Conservation (phyloP, 257 asterid species). For the Perilla frutescens region DNA sequence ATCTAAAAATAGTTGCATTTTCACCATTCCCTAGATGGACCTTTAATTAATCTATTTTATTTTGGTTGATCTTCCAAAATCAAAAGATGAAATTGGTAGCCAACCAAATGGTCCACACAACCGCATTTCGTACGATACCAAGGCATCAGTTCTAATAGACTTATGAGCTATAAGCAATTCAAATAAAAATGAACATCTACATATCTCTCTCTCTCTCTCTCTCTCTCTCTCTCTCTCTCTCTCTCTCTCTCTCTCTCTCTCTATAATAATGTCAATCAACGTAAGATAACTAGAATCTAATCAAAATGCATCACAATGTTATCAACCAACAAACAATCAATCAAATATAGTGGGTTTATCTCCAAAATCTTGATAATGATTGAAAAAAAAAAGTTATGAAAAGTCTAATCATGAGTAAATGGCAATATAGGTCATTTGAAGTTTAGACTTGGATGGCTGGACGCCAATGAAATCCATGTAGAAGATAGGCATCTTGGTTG, state of each 20-base stretch:
- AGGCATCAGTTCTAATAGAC: too few species aligned
- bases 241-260: too few species aligned
- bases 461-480: too few species aligned
- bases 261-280: too few species aligned
- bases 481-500: too few species aligned
- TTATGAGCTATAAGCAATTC: too few species aligned
- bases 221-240: too few species aligned
- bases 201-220: too few species aligned
- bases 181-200: too few species aligned
- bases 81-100: conserved; percentile 24
- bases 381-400: neutral
- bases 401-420: neutral
- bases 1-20: too few species aligned
- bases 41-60: neutral
- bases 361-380: neutral
- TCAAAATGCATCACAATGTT: neutral
- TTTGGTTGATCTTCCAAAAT: neutral
- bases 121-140: neutral
- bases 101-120: conserved; percentile 29
- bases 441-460: too few species aligned
- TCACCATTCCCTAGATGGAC: neutral
- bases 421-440: too few species aligned
- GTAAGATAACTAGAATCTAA: neutral
- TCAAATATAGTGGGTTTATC: neutral
- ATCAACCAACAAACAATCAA: neutral